phyloP scores from a whole-genome alignment of 2,329 filamentous ascomycete species.

The Trichophyton benhamiae region DNA sequence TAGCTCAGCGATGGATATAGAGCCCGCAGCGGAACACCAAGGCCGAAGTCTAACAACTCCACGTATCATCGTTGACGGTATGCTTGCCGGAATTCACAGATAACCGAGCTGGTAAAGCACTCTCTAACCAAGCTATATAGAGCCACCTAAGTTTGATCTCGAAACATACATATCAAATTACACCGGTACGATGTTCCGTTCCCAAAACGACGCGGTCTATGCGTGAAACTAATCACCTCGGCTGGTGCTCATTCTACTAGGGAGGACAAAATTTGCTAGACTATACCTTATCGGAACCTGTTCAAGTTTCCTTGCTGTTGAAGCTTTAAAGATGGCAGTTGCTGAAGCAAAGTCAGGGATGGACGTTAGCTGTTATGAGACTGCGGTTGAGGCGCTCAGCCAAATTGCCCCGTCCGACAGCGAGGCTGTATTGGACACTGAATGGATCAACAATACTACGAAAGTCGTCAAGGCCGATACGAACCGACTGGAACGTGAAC shows the following conservation, averaged over 20 bases:
- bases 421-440: slow-evolving; percentile 53
- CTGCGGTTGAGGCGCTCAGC: slow-evolving; percentile 54
- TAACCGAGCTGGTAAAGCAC: not conserved
- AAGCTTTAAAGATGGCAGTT: slow-evolving; percentile 69
- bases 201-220: slow-evolving; percentile 9
- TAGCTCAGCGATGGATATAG: not conserved
- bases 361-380: slow-evolving; percentile 59
- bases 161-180: slow-evolving; percentile 88
- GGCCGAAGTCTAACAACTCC: not conserved
- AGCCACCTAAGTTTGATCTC: slow-evolving; percentile 76
- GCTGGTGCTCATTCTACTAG: slow-evolving; percentile 33
- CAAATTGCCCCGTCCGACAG: slow-evolving; percentile 53
- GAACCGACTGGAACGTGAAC: slow-evolving; percentile 64
- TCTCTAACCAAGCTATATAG: slow-evolving; percentile 33
- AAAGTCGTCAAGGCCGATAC: slow-evolving; percentile 58
- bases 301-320: slow-evolving; percentile 62
- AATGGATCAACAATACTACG: slow-evolving; percentile 62
- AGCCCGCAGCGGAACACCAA: not conserved
- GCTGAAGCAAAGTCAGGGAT: slow-evolving; percentile 62
- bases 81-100: not conserved
- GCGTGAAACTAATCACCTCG: not conserved
- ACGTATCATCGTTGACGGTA: slow-evolving; percentile 4
- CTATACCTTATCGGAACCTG: slow-evolving; percentile 68
- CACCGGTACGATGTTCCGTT: slow-evolving; percentile 43
- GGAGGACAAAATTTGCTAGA: slow-evolving; percentile 67